phyloP scores from a whole-genome alignment of 176 grass and related monocot species.

The Paspalum vaginatum region DNA sequence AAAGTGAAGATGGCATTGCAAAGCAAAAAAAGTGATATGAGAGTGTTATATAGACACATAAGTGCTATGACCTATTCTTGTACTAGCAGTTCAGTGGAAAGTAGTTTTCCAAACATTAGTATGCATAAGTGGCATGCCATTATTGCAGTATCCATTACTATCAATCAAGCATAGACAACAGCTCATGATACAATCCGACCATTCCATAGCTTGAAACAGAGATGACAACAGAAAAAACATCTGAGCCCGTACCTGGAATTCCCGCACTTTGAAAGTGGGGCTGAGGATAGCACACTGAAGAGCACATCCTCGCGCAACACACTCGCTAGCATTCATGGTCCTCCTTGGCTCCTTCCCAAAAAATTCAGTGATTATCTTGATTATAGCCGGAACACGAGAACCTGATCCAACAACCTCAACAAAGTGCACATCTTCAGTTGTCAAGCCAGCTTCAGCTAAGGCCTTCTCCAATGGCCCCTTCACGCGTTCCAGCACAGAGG shows the following conservation, averaged over 20 bases:
- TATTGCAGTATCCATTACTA: not conserved
- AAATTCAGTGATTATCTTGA: constrained; percentile 73
- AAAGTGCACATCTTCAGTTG: constrained; percentile 39
- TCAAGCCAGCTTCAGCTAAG: constrained; percentile 51
- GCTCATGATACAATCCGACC: not conserved
- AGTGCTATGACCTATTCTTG: not conserved
- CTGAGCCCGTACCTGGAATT: constrained; percentile 68
- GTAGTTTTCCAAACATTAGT: not conserved
- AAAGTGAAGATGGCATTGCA: not conserved
- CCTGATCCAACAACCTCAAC: constrained; percentile 79
- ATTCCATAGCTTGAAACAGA: not conserved
- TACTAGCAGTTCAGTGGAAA: not conserved
- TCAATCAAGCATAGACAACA: not conserved
- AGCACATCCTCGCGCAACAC: constrained; percentile 79
- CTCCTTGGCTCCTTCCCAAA: constrained; percentile 78
- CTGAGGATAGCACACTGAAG: constrained; percentile 94
- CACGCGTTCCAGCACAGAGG: constrained; percentile 57
- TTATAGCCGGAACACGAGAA: constrained; percentile 74
- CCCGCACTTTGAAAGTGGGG: constrained; percentile 94
- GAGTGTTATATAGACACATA: not conserved
- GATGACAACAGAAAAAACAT: not conserved
- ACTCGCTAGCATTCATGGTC: constrained; percentile 97
- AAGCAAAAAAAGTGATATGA: not conserved
- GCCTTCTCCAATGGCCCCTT: constrained; percentile 68
- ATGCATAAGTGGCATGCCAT: not conserved